A percentile compares a stretch with the other conserved stretches of the same genome.
phyloP scores from a whole-genome alignment of 2,329 filamentous ascomycete species.

The Fusarium succisae region DNA sequence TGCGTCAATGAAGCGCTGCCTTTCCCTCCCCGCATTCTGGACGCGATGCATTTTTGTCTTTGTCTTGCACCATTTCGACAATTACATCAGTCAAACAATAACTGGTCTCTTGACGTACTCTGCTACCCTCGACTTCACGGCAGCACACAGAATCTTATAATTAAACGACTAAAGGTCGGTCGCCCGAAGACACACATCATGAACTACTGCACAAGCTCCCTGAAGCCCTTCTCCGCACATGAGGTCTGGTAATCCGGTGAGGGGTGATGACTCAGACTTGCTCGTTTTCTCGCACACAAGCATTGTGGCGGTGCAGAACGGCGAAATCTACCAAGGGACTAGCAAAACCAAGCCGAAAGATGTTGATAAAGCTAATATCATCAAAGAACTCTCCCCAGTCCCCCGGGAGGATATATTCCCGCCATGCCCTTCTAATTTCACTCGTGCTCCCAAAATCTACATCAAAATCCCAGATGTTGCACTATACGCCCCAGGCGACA shows the following conservation, averaged over 20 bases:
- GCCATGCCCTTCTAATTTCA: background rate
- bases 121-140: background rate
- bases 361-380: background rate
- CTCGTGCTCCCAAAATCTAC: background rate
- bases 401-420: background rate
- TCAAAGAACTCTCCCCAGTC: background rate
- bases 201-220: background rate
- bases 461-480: background rate
- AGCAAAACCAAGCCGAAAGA: background rate
- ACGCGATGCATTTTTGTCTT: background rate
- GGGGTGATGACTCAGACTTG: background rate
- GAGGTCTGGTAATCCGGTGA: background rate
- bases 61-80: background rate
- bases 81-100: background rate
- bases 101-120: background rate
- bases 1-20: background rate
- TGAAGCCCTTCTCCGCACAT: background rate
- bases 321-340: background rate
- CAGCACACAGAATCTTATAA: background rate
- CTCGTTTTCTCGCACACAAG: background rate
- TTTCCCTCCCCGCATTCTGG: background rate
- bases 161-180: background rate
- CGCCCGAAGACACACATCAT: fast-evolving
- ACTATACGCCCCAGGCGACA: background rate
- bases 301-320: background rate